Evolutionary conservation across 2,329 filamentous ascomycete genomes (phyloP), one percentile per base, ranked within the genome.

Genomic region (Monosporascus sp.): DNA sequence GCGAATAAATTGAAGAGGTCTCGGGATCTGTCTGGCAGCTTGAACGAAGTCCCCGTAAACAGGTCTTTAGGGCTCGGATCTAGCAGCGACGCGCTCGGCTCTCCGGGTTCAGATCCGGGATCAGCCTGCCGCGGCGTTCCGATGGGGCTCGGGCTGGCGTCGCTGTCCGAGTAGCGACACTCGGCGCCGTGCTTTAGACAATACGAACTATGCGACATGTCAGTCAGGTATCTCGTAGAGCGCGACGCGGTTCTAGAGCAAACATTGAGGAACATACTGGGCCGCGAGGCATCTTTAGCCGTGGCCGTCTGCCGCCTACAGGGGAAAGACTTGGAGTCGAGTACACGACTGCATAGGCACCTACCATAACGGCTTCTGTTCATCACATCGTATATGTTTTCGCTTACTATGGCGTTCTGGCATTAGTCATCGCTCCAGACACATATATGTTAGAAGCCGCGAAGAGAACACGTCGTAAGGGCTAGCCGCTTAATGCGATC

Each of bases 311-410:
- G 47, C 54, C 54, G 51, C 57, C 54, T 55, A 58, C 38, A 18
- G 8, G 27, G 27, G 11, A 27, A 46, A 18, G 25, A n/a, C 17
- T 9, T 27, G 25, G 36, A 18, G 18, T 36, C 17, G 24, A n/a
- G 11, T 46, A 46, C 24, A 22, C 20, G 18, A 38, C 36, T 17
- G 18, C 39, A 38, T 24, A 25, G 31, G 17, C 50, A 69, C 72
- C 60, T 71, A 76, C 73, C 73, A 76, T 42, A 76, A 64, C 41
- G 74, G 74, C 57, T 67, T 73, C 54, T 68, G 67, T 58, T 77
- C 74, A 54, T 76, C 73, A 62, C 74, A 76, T 50, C 74, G 70
- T 49, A 76, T 74, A 57, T 75, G 74, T 57, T 74, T 70, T 51
- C 62, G 62, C 61, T 73, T 74, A 64, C 68, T 59, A 48, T 70